Conservation (phyloP, 1,284 basidiomycete genomes). For the Irpex sp. region DNA sequence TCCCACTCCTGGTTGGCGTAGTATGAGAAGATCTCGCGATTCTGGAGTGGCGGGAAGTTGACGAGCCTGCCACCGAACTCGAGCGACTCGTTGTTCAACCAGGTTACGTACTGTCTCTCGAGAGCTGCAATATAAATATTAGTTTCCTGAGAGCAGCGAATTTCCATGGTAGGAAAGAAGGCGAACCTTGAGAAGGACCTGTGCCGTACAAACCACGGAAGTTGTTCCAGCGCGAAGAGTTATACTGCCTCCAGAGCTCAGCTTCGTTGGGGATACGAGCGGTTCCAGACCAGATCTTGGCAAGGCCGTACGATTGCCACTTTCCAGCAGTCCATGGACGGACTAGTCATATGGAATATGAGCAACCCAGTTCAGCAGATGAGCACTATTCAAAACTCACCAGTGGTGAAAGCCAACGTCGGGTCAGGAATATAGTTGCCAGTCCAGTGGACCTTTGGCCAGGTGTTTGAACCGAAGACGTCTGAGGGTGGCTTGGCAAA, state of each 20-base stretch:
- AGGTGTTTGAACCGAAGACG: neutral
- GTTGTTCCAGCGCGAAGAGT: constrained; percentile 17
- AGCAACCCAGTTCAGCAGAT: neutral
- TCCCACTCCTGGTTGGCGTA: constrained; percentile 8
- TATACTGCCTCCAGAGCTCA: constrained; percentile 9
- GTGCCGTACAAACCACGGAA: constrained; percentile 23
- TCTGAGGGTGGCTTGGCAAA: neutral
- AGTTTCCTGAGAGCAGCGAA: neutral
- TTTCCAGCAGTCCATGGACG: constrained; percentile 5
- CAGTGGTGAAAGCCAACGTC: constrained; percentile 2
- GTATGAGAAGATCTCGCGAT: constrained; percentile 6
- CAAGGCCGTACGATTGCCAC: constrained; percentile 3
- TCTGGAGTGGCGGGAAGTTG: neutral
- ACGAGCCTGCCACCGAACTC: constrained; percentile 24
- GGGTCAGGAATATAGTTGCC: constrained; percentile 6
- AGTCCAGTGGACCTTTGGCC: constrained; percentile 4
- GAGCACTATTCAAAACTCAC: neutral
- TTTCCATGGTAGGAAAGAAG: neutral
- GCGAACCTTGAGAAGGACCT: constrained; percentile 15
- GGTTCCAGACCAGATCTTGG: constrained; percentile 3
- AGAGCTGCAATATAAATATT: constrained; percentile 11
- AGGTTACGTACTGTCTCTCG: constrained; percentile 25
- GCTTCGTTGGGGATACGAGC: constrained; percentile 4
- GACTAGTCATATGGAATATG: neutral
- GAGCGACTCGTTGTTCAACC: constrained; percentile 28